Conservation (phyloP, 495 filamentous ascomycete species). For the Aspergillus incahuasiensis region DNA sequence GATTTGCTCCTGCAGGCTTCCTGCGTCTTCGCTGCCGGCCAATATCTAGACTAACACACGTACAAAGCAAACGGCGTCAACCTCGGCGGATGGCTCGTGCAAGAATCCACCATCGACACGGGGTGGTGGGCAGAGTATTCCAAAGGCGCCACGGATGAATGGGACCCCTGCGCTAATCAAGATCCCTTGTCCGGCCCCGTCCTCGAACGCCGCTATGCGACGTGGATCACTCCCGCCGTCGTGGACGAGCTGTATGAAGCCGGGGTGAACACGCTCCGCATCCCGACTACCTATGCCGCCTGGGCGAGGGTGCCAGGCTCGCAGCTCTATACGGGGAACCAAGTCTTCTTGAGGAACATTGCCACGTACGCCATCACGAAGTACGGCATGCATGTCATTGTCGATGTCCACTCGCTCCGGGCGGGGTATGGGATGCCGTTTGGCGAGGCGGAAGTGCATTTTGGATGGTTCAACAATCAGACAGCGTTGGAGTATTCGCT, state of each 20-base stretch:
- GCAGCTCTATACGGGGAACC: conserved; percentile 26
- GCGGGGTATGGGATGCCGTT: conserved; percentile 10
- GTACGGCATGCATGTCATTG: conserved; percentile 29
- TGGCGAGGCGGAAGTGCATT: conserved; percentile 27
- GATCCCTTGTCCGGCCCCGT: conserved; percentile 16
- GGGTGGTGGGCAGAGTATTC: conserved; percentile 24
- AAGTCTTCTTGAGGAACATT: conserved; percentile 25
- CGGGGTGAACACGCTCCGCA: conserved; percentile 26
- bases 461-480: conserved; percentile 27
- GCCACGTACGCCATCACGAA: conserved; percentile 27
- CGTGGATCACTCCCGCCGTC: conserved; percentile 26
- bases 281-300: conserved; percentile 26
- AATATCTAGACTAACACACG: conserved; percentile 25
- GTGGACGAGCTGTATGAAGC: conserved; percentile 25
- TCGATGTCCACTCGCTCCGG: conserved; percentile 32
- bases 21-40: neutral
- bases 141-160: conserved; percentile 27
- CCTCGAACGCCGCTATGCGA: conserved; percentile 27
- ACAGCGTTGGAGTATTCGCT: conserved; percentile 27
- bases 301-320: conserved; percentile 30
- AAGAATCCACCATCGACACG: conserved; percentile 32
- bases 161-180: conserved; percentile 20
- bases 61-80: conserved; percentile 29
- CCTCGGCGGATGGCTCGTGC: conserved; percentile 31
- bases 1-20: neutral